Evolutionary conservation across 2,329 filamentous ascomycete genomes (phyloP), one percentile per base, ranked within the genome.

Genomic region (Monosporascus sp.): DNA sequence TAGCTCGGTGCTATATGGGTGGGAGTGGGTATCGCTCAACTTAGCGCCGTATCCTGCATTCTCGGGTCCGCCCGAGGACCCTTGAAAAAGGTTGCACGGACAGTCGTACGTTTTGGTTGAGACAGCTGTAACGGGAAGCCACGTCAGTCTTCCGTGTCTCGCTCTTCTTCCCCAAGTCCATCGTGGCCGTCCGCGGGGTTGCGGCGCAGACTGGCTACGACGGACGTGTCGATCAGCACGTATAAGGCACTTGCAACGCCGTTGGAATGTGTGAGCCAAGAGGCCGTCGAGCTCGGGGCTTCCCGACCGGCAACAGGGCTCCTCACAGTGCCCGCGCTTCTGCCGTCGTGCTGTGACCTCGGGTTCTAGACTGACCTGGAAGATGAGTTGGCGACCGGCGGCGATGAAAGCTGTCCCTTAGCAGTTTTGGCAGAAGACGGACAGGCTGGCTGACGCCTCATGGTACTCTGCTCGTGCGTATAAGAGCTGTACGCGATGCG

Each of bases 391-490:
- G 51, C 63, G 7, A 65, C 61, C 62, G 7, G 65, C 61, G 16
- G 68, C 64, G 27, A 65, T 52, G 36, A 64, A 64, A 20, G 66
- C 55, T 1, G 66, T 63, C 20, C 57, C 50, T 7, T 53, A 51
- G 46, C 66, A 61, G 37, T 65, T 68, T 53, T 67, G 62, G 49
- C 56, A 59, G 47, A 68, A 68, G 9, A 68, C 59, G 7, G 66
- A 47, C 52, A 67, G 63, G n/a, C 64, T 62, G 14, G 62, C 52
- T 61, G 14, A 64, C 52, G 14, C 62, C 64, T 8, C 27, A 27
- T 11, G 8, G 8, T 11, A 27, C 27, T 27, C 27, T 27, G 27
- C 11, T 27, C 27, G 11, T 27, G 2, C 11, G 27, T 31, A 3
- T 11, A 31, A 31, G 9, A 31, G 27, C 27, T 31, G 9, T 31